These are phyloP conservation scores for Rhododendron simsii DNA, from an alignment of 148 eudicot genomes.

Conservation along the genomic window DNA sequence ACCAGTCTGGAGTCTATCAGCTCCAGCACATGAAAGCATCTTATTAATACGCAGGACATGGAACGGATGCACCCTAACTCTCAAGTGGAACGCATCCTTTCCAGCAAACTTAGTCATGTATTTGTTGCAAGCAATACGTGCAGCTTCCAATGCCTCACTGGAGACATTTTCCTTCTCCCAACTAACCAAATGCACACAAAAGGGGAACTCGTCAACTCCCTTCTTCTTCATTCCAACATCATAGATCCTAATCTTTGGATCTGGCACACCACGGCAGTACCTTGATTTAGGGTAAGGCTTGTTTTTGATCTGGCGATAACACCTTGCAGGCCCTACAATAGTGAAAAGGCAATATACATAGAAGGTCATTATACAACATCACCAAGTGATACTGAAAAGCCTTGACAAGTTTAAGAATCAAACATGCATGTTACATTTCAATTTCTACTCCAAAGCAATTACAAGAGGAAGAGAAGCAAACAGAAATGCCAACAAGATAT, in stretches of 20 bases:
- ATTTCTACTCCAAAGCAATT: background rate
- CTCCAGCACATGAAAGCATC: constrained; percentile 70
- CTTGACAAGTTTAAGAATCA: background rate
- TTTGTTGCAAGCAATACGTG: constrained; percentile 59
- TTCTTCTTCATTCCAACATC: constrained; percentile 58
- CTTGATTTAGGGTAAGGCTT: constrained; percentile 52
- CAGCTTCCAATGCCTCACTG: constrained; percentile 57
- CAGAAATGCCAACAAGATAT: background rate
- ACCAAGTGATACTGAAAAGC: background rate
- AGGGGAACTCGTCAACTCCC: constrained; percentile 57
- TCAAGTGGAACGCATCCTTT: constrained; percentile 53
- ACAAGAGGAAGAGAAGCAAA: background rate
- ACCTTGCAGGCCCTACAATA: constrained; percentile 49
- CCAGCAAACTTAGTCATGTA: constrained; percentile 65
- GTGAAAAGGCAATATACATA: background rate
- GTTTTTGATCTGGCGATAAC: constrained; percentile 54
- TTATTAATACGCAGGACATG: constrained; percentile 63
- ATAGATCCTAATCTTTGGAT: constrained; percentile 50
- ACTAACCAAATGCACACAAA: constrained; percentile 48
- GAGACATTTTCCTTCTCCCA: constrained; percentile 62
- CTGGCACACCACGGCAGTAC: constrained; percentile 55
- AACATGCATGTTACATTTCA: background rate
- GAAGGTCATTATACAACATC: background rate
- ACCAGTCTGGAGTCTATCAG: constrained; percentile 71
- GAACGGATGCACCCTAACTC: constrained; percentile 64